phyloP scores from a whole-genome alignment of 257 asterid genomes.

The Phtheirospermum japonicum region DNA sequence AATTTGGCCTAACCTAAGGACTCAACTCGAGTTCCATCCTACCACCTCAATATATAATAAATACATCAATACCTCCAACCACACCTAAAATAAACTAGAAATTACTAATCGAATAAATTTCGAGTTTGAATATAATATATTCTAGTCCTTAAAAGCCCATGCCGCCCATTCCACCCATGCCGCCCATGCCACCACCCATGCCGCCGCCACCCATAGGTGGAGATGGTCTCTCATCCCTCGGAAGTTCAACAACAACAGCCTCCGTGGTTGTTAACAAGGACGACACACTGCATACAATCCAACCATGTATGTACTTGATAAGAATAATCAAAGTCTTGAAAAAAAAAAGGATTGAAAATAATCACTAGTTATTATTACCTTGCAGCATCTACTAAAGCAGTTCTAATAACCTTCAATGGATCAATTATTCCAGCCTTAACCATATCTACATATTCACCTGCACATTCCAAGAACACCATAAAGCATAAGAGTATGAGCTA shows the following conservation, averaged over 20 bases:
- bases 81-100: not conserved
- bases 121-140: not conserved
- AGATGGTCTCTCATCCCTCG: constrained; percentile 38
- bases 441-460: constrained; percentile 65
- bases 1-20: no score
- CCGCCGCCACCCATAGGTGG: constrained; percentile 36
- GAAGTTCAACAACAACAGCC: constrained; percentile 52
- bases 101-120: not conserved
- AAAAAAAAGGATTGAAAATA: not conserved
- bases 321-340: not conserved
- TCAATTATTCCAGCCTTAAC: constrained; percentile 56
- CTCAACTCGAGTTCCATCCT: no score
- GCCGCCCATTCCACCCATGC: constrained; percentile 33
- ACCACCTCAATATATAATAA: not conserved
- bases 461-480: constrained; percentile 3
- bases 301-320: not conserved
- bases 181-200: constrained; percentile 20
- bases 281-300: constrained; percentile 34
- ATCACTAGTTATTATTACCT: constrained; percentile 33
- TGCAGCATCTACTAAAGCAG: constrained; percentile 63
- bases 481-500: no score
- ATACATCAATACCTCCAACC: not conserved
- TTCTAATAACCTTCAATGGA: constrained; percentile 66
- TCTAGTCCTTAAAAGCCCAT: constrained; percentile 30
- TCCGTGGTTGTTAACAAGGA: constrained; percentile 55